Evolutionary conservation across 345 rosid species (phyloP).

Genomic region (Cardiospermum halicacabum): DNA sequence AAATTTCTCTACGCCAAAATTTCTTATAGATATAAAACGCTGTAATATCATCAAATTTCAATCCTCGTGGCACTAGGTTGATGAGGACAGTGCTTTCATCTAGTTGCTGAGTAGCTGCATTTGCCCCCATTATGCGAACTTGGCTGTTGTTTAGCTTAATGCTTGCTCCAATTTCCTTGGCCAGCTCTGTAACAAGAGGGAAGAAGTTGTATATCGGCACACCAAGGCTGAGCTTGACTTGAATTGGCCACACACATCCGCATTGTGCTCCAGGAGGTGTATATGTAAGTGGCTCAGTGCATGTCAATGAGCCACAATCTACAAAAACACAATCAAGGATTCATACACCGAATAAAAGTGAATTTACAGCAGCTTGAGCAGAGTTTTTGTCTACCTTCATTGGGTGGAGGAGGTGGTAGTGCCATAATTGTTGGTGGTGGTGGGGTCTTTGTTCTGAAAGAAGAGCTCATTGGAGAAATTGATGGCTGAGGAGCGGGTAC

Average conservation of each 20-base stretch:
- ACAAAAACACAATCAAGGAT: slow-evolving; percentile 10
- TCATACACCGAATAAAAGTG: neutral
- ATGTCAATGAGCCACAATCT: slow-evolving; percentile 52
- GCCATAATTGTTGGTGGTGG: slow-evolving; percentile 34
- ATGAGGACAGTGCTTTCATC: slow-evolving; percentile 58
- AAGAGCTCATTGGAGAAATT: slow-evolving; percentile 34
- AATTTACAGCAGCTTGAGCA: neutral
- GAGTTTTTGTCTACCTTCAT: slow-evolving; percentile 30
- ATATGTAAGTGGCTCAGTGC: slow-evolving; percentile 58
- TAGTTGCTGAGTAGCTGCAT: slow-evolving; percentile 53
- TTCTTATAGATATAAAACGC: slow-evolving; percentile 44
- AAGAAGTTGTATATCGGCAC: slow-evolving; percentile 54
- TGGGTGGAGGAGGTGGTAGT: slow-evolving; percentile 70
- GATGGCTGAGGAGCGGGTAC: slow-evolving; percentile 38
- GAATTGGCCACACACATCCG: slow-evolving; percentile 63
- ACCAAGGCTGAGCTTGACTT: slow-evolving; percentile 53
- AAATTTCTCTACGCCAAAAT: slow-evolving; percentile 47
- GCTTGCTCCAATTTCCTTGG: slow-evolving; percentile 47
- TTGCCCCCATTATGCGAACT: slow-evolving; percentile 66
- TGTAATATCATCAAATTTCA: slow-evolving; percentile 31
- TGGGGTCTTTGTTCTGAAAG: slow-evolving; percentile 36
- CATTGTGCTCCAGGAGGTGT: slow-evolving; percentile 57
- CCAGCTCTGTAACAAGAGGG: slow-evolving; percentile 57
- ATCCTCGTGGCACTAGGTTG: slow-evolving; percentile 50
- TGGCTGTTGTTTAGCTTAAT: slow-evolving; percentile 46